Evolutionary conservation across 495 filamentous ascomycete genomes (phyloP), one percentile per base, ranked within the genome.

Genomic region (Aspergillus kassunensis): DNA sequence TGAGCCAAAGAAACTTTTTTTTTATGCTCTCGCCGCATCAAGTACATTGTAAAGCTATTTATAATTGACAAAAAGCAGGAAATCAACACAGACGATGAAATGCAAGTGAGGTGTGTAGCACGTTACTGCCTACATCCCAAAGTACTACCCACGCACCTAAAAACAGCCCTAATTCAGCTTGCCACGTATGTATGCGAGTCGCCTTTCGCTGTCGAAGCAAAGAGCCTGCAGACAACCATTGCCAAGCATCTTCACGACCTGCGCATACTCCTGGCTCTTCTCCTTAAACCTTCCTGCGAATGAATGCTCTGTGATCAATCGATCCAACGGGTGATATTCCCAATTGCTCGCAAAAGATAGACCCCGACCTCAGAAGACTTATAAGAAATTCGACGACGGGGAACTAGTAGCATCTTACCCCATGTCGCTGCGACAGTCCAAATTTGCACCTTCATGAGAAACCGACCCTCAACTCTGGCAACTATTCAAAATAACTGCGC

Each of bases 241-340:
- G 46, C 93, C 93, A 39, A 97, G 80, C 93, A 97, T 97, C 80
- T 97, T 96, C 57, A 96, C 76, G 64, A 97, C 93, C 78, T 97
- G 93, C 24, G 93, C 93, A 68, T 98, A 98, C 78, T 97, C 93
- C 81, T 98, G 93, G 56, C 93, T 95, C 61, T 97, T 93, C 70
- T 97, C 93, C 35, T 9, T 37, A 37, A 33, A 6, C 30, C 30
- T 33, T 33, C n/a, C n/a, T n/a, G n/a, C n/a, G n/a, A n/a, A n/a
- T n/a, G 18, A 37, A 20, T 37, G 31, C 31, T 3, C 35, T 37
- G 40, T 43, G 24, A 25, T 15, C 20, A 21, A 40, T 10, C 23
- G 36, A 23, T 36, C 36, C 18, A 23, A 40, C 4, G 36, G 36
- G 21, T 8, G 40, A 27, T 16, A 12, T 15, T 23, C 40, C 21